Conservation (phyloP, 805 yeast genomes). For the Cyberlindnera subsufficiens region DNA sequence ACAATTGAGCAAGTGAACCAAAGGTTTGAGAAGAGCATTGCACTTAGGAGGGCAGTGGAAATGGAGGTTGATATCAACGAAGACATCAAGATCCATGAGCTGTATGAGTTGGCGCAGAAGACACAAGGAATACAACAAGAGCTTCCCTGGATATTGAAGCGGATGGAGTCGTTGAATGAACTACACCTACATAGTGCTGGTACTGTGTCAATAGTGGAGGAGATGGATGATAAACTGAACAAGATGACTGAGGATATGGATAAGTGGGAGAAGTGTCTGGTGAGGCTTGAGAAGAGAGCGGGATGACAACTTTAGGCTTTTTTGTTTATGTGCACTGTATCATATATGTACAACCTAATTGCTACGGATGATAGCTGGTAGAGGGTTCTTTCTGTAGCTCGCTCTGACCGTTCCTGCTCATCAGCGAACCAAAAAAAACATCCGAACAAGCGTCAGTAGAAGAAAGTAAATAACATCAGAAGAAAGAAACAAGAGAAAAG, state of each 20-base stretch:
- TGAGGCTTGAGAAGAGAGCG: conserved; percentile 19
- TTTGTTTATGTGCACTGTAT: too few relatives aligned
- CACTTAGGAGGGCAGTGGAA: conserved; percentile 17
- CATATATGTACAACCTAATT: too few relatives aligned
- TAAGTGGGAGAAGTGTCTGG: conserved; percentile 24
- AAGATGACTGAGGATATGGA: conserved; percentile 20
- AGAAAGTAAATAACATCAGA: too few relatives aligned
- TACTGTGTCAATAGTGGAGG: conserved; percentile 14
- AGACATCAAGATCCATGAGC: conserved; percentile 22
- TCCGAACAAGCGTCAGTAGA: too few relatives aligned
- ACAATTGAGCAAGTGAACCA: conserved; percentile 21
- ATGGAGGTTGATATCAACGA: conserved; percentile 14
- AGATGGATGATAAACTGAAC: conserved; percentile 15
- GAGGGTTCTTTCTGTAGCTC: too few relatives aligned
- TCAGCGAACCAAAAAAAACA: too few relatives aligned
- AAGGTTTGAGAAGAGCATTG: conserved; percentile 23
- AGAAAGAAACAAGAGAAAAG: too few relatives aligned
- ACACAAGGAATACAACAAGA: conserved; percentile 15
- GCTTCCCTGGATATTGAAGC: conserved; percentile 22
- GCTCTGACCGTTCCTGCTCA: too few relatives aligned
- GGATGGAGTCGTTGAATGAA: conserved; percentile 22
- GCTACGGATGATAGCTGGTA: too few relatives aligned
- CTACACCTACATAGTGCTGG: conserved; percentile 18
- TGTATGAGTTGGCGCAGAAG: conserved; percentile 17
- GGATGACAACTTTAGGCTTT: background rate